Percentiles rank a stretch among this genome's conserved stretches.
Conservation (phyloP, 169 alveolate species). For the Plasmodium gaboni region DNA sequence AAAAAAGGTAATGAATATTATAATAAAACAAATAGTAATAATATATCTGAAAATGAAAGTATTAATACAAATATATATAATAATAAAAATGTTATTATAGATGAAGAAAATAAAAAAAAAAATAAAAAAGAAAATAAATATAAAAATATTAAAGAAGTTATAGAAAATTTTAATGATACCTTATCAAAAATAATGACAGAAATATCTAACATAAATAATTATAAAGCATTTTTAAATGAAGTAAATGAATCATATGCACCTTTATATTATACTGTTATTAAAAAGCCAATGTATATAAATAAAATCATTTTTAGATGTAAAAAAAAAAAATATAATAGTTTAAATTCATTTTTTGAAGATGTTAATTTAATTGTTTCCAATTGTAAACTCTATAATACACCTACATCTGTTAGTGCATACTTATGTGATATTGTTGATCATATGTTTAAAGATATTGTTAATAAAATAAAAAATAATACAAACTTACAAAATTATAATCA, state of each 20-base stretch:
- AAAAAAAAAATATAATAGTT: slow-evolving; percentile 67
- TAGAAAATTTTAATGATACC: slow-evolving; percentile 52
- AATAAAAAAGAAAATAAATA: slow-evolving; percentile 60
- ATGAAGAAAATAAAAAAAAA: slow-evolving; percentile 25
- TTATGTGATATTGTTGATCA: slow-evolving; percentile 67
- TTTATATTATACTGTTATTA: slow-evolving; percentile 59
- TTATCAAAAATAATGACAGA: slow-evolving; percentile 28
- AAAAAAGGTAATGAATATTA: slow-evolving; percentile 3
- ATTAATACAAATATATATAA: neutral
- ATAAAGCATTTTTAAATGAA: slow-evolving; percentile 74
- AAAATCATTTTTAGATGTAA: slow-evolving; percentile 61
- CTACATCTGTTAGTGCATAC: slow-evolving; percentile 66
- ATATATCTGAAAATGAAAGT: slow-evolving; percentile 7
- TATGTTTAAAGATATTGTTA: slow-evolving; percentile 53
- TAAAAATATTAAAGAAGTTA: slow-evolving; percentile 66
- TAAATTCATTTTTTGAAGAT: slow-evolving; percentile 64
- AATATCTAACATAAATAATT: slow-evolving; percentile 24
- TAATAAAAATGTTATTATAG: neutral
- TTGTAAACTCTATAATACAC: slow-evolving; percentile 73
- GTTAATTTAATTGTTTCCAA: slow-evolving; percentile 55
- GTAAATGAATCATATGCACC: slow-evolving; percentile 76
- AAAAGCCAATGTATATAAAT: slow-evolving; percentile 74
- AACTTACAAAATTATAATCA: slow-evolving; percentile 42
- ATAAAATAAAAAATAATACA: slow-evolving; percentile 26
- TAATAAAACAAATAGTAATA: neutral